These are phyloP conservation scores for Debaryomyces sp. DNA, from an alignment of 1,139 yeast genomes.

Conservation along the genomic window DNA sequence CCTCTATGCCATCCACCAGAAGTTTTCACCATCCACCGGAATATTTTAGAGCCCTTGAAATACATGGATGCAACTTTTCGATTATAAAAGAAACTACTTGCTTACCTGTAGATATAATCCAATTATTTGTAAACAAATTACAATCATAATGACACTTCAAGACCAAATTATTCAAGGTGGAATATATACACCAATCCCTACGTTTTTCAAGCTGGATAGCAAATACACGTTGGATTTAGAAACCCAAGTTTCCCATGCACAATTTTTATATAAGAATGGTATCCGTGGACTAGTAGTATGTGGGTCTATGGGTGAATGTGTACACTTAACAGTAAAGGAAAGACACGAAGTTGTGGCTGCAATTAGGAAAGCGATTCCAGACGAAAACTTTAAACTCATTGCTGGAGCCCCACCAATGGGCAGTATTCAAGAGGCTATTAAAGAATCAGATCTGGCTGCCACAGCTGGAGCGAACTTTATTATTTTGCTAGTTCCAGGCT, in stretches of 20 bases:
- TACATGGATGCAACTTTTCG: background rate
- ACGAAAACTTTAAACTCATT: constrained; percentile 27
- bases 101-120: background rate
- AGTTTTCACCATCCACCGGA: background rate
- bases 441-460: constrained; percentile 29
- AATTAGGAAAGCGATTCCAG: constrained; percentile 29
- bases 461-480: constrained; percentile 38
- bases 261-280: constrained; percentile 41
- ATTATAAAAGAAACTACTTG: background rate
- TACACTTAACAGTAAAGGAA: constrained; percentile 38
- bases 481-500: constrained; percentile 33
- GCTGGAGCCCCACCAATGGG: constrained; percentile 40
- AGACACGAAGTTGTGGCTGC: constrained; percentile 27
- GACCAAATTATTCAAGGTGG: constrained; percentile 21
- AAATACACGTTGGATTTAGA: constrained; percentile 43
- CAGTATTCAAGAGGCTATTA: constrained; percentile 30
- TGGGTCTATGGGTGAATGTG: constrained; percentile 51
- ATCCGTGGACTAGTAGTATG: constrained; percentile 48
- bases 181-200: constrained; percentile 51
- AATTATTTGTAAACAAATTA: background rate
- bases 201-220: constrained; percentile 44
- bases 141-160: background rate
- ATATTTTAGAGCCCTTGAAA: background rate
- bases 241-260: constrained; percentile 46
- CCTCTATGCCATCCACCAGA: background rate